phyloP scores from a whole-genome alignment of 768 basidiomycete genomes.

The Tricholomella constricta region DNA sequence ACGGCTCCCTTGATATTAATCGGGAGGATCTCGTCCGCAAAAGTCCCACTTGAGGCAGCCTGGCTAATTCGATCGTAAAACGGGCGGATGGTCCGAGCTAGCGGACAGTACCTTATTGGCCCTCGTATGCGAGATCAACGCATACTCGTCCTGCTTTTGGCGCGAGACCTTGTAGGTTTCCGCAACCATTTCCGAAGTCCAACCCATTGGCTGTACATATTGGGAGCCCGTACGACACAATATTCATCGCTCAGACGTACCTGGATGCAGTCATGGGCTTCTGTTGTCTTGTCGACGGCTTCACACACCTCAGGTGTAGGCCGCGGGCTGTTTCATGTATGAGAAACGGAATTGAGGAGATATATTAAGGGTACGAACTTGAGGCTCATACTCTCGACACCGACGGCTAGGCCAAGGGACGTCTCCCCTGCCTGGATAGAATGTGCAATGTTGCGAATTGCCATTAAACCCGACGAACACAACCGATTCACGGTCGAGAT shows the following conservation, averaged over 20 bases:
- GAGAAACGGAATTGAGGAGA: constrained; percentile 4
- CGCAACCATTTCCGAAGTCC: constrained; percentile 94
- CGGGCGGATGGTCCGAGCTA: background rate
- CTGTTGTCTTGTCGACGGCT: constrained; percentile 53
- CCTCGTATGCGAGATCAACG: constrained; percentile 83
- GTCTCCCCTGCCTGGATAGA: constrained; percentile 83
- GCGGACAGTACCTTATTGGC: constrained; percentile 55
- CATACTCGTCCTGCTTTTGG: constrained; percentile 86
- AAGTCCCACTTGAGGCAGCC: constrained; percentile 72
- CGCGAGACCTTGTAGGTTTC: constrained; percentile 75
- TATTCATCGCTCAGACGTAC: constrained; percentile 32
- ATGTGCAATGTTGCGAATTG: constrained; percentile 89
- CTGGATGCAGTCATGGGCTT: constrained; percentile 79
- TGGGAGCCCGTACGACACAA: background rate
- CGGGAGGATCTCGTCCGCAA: constrained; percentile 88
- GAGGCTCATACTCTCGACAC: constrained; percentile 81
- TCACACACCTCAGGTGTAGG: constrained; percentile 71
- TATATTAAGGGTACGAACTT: constrained; percentile 49
- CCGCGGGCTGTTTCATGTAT: constrained; percentile 51
- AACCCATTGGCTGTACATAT: constrained; percentile 79
- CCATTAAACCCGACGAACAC: constrained; percentile 93
- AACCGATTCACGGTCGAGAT: constrained; percentile 90
- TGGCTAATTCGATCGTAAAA: constrained; percentile 21
- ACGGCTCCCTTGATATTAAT: constrained; percentile 69
- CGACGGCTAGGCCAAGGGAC: constrained; percentile 83